Percentiles rank a stretch among this genome's conserved stretches.
These are phyloP conservation scores for Hermanozyma aechmeae DNA, from an alignment of 805 yeast genomes.

Conservation along the genomic window DNA sequence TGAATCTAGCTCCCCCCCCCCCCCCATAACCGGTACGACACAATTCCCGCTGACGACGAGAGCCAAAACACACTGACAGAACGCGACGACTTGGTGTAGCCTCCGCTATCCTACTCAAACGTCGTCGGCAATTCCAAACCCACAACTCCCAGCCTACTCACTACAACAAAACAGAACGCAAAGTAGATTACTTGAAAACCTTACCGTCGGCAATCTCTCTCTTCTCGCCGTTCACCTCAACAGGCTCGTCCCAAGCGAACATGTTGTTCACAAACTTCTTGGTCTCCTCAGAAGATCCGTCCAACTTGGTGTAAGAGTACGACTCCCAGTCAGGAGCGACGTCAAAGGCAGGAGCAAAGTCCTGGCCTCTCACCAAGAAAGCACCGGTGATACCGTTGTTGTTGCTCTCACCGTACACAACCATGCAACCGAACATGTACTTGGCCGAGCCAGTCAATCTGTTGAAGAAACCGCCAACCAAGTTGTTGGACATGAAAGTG, in stretches of 20 bases:
- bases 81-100: too few species aligned
- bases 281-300: constrained; percentile 66
- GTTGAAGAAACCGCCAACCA: constrained; percentile 96
- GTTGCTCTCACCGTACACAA: constrained; percentile 98
- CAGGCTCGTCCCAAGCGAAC: constrained; percentile 99
- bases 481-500: constrained; percentile 97
- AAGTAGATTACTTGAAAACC: constrained; percentile 71
- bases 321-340: constrained; percentile 99
- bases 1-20: too few species aligned
- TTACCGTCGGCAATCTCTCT: constrained; percentile 95
- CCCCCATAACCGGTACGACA: too few species aligned
- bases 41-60: too few species aligned
- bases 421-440: constrained; percentile 87
- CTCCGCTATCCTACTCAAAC: too few species aligned
- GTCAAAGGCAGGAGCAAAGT: constrained; percentile 80
- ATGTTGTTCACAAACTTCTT: constrained; percentile 76
- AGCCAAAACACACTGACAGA: too few species aligned
- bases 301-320: constrained; percentile 74
- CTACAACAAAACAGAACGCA: neutral
- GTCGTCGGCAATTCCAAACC: too few species aligned
- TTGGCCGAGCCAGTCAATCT: constrained; percentile 87
- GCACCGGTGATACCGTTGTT: constrained; percentile 95
- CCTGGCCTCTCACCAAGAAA: constrained; percentile 93
- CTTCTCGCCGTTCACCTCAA: constrained; percentile 65
- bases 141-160: neutral